Evolutionary conservation across 176 grass and related monocot species (phyloP).

Genomic region (Oryza officinalis): DNA sequence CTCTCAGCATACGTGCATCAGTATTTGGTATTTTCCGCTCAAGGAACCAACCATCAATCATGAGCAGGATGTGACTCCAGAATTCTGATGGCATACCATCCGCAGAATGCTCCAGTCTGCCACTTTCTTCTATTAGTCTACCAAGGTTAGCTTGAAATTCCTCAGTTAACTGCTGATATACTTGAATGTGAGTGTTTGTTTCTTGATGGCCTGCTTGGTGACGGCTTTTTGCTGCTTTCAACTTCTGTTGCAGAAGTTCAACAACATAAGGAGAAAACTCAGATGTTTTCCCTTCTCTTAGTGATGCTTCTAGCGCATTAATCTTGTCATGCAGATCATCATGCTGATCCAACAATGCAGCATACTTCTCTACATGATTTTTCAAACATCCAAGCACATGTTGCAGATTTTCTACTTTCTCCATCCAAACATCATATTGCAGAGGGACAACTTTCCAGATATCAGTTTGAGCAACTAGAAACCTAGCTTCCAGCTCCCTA

Average conservation of each 20-base stretch:
- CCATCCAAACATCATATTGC: constrained; percentile 19
- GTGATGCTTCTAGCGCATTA: constrained; percentile 30
- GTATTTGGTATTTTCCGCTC: constrained; percentile 51
- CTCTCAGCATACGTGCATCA: constrained; percentile 48
- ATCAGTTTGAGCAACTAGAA: constrained; percentile 23
- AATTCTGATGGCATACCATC: constrained; percentile 46
- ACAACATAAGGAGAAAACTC: constrained; percentile 32
- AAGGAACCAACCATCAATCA: constrained; percentile 64
- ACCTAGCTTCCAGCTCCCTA: constrained; percentile 21
- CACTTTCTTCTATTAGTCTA: constrained; percentile 51
- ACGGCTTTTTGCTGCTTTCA: constrained; percentile 48
- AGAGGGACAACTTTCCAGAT: constrained; percentile 36
- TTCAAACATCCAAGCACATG: not conserved
- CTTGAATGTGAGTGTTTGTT: constrained; percentile 41
- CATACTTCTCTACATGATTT: constrained; percentile 23
- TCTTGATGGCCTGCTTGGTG: constrained; percentile 44
- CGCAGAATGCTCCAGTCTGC: constrained; percentile 8
- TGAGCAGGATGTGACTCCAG: constrained; percentile 54
- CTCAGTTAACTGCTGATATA: constrained; percentile 53
- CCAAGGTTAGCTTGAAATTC: constrained; percentile 51
- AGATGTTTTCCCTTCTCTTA: constrained; percentile 33
- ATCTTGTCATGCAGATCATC: constrained; percentile 36
- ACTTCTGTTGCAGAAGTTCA: constrained; percentile 48
- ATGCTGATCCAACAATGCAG: constrained; percentile 16
- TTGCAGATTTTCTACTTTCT: constrained; percentile 35